Percentiles rank a stretch among this genome's conserved stretches.
These are phyloP conservation scores for Boletus huronensis DNA, from an alignment of 768 basidiomycete genomes.

Conservation along the genomic window DNA sequence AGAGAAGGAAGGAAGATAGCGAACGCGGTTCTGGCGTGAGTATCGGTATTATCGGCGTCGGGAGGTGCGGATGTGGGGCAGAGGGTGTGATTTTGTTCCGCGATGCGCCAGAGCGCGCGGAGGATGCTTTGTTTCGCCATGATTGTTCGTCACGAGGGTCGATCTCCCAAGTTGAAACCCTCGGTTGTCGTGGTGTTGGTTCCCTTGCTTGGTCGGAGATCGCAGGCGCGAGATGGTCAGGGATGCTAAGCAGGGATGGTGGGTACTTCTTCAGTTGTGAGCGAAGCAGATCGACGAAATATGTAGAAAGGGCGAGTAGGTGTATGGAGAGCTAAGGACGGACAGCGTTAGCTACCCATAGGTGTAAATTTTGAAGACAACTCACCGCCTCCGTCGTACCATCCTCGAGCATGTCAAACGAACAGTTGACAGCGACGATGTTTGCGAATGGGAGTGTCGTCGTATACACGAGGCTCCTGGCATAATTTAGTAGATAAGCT, in stretches of 20 bases:
- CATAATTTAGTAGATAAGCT: slow-evolving; percentile 89
- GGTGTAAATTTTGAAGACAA: not conserved
- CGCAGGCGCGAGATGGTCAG: slow-evolving; percentile 15
- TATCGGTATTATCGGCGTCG: slow-evolving; percentile 83
- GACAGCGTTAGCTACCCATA: slow-evolving; percentile 27
- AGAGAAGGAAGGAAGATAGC: slow-evolving; percentile 61
- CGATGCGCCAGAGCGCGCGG: not conserved
- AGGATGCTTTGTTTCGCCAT: not conserved
- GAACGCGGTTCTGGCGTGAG: slow-evolving; percentile 73
- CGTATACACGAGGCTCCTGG: slow-evolving; percentile 87
- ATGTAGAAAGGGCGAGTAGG: slow-evolving; percentile 20
- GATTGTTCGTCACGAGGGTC: not conserved
- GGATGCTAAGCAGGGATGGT: slow-evolving; percentile 24
- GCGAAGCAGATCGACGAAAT: slow-evolving; percentile 35
- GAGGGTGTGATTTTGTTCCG: not conserved
- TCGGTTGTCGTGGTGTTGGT: not conserved
- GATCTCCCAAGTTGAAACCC: slow-evolving; percentile 4
- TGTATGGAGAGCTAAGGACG: slow-evolving; percentile 27
- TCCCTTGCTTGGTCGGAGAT: not conserved
- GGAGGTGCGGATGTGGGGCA: slow-evolving; percentile 1
- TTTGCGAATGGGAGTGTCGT: slow-evolving; percentile 78
- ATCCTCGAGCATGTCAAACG: slow-evolving; percentile 74
- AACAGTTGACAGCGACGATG: slow-evolving; percentile 69
- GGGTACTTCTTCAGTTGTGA: slow-evolving; percentile 29
- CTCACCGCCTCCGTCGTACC: slow-evolving; percentile 56